phyloP scores from a whole-genome alignment of 139 green algal genomes.

The Axilococcus clingmanii region DNA sequence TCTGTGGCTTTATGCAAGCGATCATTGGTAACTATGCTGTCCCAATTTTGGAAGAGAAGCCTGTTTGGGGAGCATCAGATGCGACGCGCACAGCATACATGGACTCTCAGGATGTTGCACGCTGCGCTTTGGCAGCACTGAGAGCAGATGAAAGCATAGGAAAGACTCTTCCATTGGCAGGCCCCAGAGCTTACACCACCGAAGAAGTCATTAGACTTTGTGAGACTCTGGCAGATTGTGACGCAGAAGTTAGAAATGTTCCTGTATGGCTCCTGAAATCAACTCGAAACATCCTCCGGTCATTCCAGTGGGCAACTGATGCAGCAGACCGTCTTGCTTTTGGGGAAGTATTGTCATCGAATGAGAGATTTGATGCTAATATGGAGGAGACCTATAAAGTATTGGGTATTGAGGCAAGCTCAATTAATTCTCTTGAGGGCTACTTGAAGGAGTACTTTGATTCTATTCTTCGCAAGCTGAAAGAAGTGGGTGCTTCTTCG shows the following conservation, averaged over 20 bases:
- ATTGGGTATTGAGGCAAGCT: constrained; percentile 74
- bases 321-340: constrained; percentile 91
- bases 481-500: constrained; percentile 85
- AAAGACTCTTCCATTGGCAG: constrained; percentile 81
- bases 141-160: constrained; percentile 45
- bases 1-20: constrained; percentile 97
- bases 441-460: constrained; percentile 94
- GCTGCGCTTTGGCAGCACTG: constrained; percentile 77
- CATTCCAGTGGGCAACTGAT: constrained; percentile 87
- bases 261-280: constrained; percentile 80
- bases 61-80: constrained; percentile 94
- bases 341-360: constrained; percentile 77
- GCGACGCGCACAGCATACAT: constrained; percentile 89
- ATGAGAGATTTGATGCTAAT: constrained; percentile 70
- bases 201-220: constrained; percentile 88
- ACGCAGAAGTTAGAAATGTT: constrained; percentile 78
- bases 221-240: constrained; percentile 69
- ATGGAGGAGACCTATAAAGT: constrained; percentile 90
- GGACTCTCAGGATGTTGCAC: constrained; percentile 82
- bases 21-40: constrained; percentile 98
- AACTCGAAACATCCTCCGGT: constrained; percentile 61
- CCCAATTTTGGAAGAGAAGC: constrained; percentile 92
- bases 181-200: constrained; percentile 82
- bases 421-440: constrained; percentile 67
- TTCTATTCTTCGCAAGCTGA: constrained; percentile 95